Percentiles rank a stretch among this genome's conserved stretches.
Conservation (phyloP, 164 flowering plant species). For the Houttuynia cordata region DNA sequence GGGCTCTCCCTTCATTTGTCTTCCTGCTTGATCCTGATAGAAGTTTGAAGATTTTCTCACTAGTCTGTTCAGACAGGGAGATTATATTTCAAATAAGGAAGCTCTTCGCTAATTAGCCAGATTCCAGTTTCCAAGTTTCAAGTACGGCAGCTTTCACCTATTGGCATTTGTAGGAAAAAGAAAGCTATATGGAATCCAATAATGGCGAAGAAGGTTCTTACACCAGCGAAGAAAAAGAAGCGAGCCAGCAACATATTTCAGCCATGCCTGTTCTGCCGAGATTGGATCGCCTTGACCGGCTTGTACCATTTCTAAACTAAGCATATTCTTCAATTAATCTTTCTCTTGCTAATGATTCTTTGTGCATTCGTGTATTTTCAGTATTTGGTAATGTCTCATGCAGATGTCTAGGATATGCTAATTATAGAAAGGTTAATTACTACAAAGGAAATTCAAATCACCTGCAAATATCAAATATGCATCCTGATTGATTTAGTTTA, state of each 20-base stretch:
- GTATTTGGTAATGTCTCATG: too few relatives aligned
- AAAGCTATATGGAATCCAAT: background rate
- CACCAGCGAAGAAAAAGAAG: constrained; percentile 14
- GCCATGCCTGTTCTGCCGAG: constrained; percentile 28
- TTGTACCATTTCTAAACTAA: too few relatives aligned
- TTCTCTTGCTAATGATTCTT: background rate
- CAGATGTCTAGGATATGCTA: too few relatives aligned
- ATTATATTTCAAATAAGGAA: background rate
- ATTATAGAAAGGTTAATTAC: background rate
- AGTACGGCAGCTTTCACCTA: too few relatives aligned
- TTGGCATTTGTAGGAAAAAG: too few relatives aligned
- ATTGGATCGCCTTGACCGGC: constrained; percentile 48
- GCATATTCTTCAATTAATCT: background rate
- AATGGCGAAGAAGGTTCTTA: background rate
- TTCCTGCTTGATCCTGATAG: background rate
- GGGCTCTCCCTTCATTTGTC: background rate
- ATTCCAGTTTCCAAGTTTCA: too few relatives aligned
- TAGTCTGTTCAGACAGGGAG: background rate
- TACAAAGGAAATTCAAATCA: too few relatives aligned
- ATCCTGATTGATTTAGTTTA: background rate
- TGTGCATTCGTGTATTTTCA: background rate
- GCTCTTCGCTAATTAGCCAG: background rate
- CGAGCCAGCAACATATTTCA: constrained; percentile 10
- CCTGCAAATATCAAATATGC: background rate
- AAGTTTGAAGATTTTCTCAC: background rate